These are phyloP conservation scores for Vitis rotundifolia DNA, from an alignment of 164 flowering plant species.

Conservation along the genomic window DNA sequence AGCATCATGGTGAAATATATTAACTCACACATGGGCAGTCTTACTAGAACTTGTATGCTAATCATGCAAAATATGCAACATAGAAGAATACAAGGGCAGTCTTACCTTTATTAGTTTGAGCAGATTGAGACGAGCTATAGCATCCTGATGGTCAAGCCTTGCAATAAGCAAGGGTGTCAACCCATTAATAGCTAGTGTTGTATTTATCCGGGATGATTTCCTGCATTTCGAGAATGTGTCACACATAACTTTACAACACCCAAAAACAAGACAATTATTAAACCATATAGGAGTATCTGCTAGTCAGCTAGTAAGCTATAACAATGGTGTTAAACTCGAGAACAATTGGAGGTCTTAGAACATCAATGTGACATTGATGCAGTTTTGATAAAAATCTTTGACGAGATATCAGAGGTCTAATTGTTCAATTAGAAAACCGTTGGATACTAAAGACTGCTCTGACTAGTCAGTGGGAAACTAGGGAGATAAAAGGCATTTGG, in stretches of 20 bases:
- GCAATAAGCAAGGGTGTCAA: conserved; percentile 89
- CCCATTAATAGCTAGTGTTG: conserved; percentile 93
- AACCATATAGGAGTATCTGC: background rate
- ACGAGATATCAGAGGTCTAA: no score
- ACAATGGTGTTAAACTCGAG: background rate
- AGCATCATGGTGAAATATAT: no score
- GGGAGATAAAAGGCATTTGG: no score
- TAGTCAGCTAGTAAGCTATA: background rate
- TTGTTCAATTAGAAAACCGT: no score
- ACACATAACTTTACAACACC: background rate
- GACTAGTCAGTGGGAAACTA: no score
- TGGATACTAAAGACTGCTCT: no score
- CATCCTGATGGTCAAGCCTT: conserved; percentile 94
- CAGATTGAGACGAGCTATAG: conserved; percentile 94
- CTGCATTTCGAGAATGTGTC: conserved; percentile 50
- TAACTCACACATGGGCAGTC: no score
- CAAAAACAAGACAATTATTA: background rate
- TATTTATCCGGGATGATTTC: conserved; percentile 93
- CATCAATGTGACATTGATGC: background rate
- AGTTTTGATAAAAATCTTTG: no score
- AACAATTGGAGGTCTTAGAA: background rate
- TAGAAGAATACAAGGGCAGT: background rate
- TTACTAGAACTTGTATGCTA: background rate
- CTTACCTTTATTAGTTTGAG: conserved; percentile 89
- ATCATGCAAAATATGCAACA: conserved; percentile 1